Percentiles rank a stretch among this genome's conserved stretches.
Conservation (phyloP, 352 stramenopile genomes). For the Phytophthora hibernalis region DNA sequence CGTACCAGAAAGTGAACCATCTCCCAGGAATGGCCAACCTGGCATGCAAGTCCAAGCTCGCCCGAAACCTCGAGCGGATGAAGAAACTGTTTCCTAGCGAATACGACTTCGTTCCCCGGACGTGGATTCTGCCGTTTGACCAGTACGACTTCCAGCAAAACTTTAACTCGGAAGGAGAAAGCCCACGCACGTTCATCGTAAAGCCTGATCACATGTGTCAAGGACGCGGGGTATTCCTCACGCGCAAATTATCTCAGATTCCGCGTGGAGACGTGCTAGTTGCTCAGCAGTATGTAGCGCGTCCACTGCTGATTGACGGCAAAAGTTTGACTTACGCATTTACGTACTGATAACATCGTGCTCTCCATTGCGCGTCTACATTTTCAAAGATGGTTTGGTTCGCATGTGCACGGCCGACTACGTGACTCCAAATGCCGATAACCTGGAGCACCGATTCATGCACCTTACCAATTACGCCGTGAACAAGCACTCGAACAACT, state of each 20-base stretch:
- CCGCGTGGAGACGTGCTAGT: constrained; percentile 87
- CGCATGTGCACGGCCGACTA: constrained; percentile 92
- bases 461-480: constrained; percentile 94
- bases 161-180: constrained; percentile 91
- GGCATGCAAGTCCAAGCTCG: constrained; percentile 95
- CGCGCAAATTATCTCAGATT: constrained; percentile 90
- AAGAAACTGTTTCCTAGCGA: constrained; percentile 94
- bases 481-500: constrained; percentile 92
- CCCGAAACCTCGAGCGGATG: constrained; percentile 96
- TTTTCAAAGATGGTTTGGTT: constrained; percentile 92
- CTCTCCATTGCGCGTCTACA: constrained; percentile 87
- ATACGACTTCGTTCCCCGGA: constrained; percentile 95
- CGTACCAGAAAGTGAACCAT: constrained; percentile 96
- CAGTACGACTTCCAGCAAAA: constrained; percentile 92
- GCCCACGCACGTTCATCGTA: constrained; percentile 94
- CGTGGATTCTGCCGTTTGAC: constrained; percentile 97
- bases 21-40: constrained; percentile 96
- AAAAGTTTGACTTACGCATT: constrained; percentile 96
- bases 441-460: constrained; percentile 91
- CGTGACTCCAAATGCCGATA: constrained; percentile 79
- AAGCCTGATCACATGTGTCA: constrained; percentile 93
- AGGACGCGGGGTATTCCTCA: constrained; percentile 96
- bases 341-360: constrained; percentile 92
- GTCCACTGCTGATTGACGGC: constrained; percentile 78
- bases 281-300: constrained; percentile 87